Conservation (phyloP, 1,139 yeast species). For the Debaryomycetaceae sp. region DNA sequence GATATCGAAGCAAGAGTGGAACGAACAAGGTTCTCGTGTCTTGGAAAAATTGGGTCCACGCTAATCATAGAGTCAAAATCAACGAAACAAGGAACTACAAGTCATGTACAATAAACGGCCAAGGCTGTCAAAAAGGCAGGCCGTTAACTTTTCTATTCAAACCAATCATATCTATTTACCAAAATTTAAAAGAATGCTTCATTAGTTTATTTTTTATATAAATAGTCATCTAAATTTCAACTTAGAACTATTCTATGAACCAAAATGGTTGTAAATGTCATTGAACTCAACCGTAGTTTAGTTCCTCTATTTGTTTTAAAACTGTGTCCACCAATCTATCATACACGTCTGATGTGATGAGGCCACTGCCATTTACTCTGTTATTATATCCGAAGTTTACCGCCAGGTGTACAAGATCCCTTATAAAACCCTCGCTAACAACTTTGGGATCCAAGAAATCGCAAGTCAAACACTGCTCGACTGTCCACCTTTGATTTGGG, state of each 20-base stretch:
- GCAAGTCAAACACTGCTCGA: conserved; percentile 52
- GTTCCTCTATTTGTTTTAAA: conserved; percentile 36
- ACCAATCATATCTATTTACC: too few species aligned
- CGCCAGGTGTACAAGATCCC: conserved; percentile 73
- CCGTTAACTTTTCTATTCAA: background rate
- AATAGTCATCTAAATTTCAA: background rate
- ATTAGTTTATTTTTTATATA: background rate
- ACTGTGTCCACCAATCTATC: conserved; percentile 41
- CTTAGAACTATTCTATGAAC: background rate
- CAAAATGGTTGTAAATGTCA: background rate
- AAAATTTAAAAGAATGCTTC: background rate
- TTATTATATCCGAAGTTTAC: conserved; percentile 60
- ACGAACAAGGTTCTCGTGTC: conserved; percentile 87
- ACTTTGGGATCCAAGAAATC: conserved; percentile 72
- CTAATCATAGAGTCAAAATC: conserved; percentile 21
- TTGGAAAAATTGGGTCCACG: conserved; percentile 92
- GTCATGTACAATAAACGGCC: background rate
- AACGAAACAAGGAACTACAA: conserved; percentile 5
- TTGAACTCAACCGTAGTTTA: conserved; percentile 27
- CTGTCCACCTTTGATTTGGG: conserved; percentile 66
- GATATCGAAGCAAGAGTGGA: conserved; percentile 96
- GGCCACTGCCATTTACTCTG: conserved; percentile 30
- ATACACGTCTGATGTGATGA: conserved; percentile 37
- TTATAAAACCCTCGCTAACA: conserved; percentile 63
- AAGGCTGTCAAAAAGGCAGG: background rate